These are phyloP conservation scores for Penicillium sclerotigenum DNA, from an alignment of 2,329 filamentous ascomycete genomes.

Conservation along the genomic window DNA sequence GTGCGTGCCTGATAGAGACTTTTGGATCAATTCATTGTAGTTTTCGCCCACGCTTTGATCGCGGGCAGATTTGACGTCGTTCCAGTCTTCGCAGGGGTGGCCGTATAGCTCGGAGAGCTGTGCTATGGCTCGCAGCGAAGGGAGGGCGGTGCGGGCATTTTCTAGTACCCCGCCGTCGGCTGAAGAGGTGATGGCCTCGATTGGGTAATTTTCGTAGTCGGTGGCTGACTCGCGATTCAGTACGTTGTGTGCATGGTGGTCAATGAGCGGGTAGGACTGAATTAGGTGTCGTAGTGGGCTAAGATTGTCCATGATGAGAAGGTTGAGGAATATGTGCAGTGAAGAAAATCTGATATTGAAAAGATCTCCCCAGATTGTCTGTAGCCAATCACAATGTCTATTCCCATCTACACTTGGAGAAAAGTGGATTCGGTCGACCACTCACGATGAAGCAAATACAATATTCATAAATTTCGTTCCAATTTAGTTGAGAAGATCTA, in stretches of 20 bases:
- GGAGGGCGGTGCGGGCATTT: conserved; percentile 60
- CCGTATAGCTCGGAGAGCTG: conserved; percentile 65
- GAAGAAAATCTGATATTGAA: not conserved
- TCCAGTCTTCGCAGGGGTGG: conserved; percentile 60
- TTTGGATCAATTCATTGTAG: conserved; percentile 57
- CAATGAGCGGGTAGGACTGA: conserved; percentile 44
- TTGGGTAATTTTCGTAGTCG: conserved; percentile 42
- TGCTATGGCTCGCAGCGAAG: conserved; percentile 66
- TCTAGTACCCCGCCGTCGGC: conserved; percentile 66
- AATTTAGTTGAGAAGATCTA: not conserved
- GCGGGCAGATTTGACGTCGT: conserved; percentile 51
- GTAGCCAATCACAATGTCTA: not conserved
- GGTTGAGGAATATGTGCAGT: not conserved
- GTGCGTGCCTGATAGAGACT: conserved; percentile 70
- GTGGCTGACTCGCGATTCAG: conserved; percentile 33
- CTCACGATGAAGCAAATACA: not conserved
- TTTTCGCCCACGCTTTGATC: conserved; percentile 47
- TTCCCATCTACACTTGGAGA: not conserved
- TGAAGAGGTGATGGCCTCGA: conserved; percentile 68
- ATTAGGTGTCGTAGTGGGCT: conserved; percentile 37
- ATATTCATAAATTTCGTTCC: not conserved
- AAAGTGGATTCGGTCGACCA: not conserved
- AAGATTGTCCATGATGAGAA: conserved; percentile 24
- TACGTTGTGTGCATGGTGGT: conserved; percentile 50
- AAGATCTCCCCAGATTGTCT: not conserved